Evolutionary conservation across 768 basidiomycete species (phyloP).

Genomic region (Kwoniella dejecticola): DNA sequence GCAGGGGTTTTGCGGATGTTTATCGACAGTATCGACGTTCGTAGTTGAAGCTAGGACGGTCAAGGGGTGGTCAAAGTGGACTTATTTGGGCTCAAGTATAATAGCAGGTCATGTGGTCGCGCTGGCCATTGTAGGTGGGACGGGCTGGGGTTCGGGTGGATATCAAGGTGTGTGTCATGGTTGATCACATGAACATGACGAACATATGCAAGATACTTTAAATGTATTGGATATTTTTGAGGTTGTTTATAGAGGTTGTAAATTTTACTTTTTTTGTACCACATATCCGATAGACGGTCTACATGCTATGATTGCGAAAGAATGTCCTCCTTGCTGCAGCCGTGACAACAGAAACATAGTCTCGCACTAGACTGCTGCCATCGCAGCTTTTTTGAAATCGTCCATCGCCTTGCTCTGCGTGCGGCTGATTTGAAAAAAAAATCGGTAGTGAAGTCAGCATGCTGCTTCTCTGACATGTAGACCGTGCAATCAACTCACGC

Average conservation of each 20-base stretch:
- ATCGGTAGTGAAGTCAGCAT: too few relatives aligned
- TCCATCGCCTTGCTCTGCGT: constrained; percentile 25
- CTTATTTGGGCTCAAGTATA: constrained; percentile 74
- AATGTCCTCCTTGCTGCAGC: too few relatives aligned
- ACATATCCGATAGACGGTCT: too few relatives aligned
- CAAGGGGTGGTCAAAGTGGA: constrained; percentile 62
- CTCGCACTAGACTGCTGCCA: too few relatives aligned
- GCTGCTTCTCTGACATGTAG: too few relatives aligned
- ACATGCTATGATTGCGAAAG: too few relatives aligned
- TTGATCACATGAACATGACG: not conserved
- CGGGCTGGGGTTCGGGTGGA: constrained; percentile 15
- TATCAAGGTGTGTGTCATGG: constrained; percentile 9
- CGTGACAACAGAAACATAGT: too few relatives aligned
- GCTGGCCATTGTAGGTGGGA: constrained; percentile 70
- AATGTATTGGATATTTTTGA: too few relatives aligned
- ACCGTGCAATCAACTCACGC: too few relatives aligned
- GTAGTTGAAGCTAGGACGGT: constrained; percentile 73
- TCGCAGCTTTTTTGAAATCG: constrained; percentile 22
- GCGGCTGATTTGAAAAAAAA: constrained; percentile 12
- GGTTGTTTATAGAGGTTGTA: too few relatives aligned
- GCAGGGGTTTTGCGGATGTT: constrained; percentile 93
- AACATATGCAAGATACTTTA: too few relatives aligned
- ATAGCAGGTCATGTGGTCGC: constrained; percentile 69
- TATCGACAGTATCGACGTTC: constrained; percentile 93
- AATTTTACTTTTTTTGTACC: too few relatives aligned